phyloP scores from a whole-genome alignment of 2,329 filamentous ascomycete species.

The Cercospora sesami region DNA sequence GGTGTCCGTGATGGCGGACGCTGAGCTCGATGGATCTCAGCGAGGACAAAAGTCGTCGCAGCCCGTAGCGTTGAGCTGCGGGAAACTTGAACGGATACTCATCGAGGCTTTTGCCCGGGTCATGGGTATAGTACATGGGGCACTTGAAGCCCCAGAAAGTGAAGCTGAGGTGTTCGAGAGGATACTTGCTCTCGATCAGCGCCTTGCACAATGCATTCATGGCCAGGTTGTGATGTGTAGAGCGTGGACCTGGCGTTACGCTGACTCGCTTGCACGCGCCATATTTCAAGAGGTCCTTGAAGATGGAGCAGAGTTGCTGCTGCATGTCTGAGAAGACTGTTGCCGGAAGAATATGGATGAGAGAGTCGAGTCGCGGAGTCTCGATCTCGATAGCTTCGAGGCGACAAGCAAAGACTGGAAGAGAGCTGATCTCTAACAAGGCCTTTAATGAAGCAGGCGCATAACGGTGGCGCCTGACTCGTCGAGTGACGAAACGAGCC shows the following conservation, averaged over 20 bases:
- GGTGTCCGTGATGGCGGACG: background rate
- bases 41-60: background rate
- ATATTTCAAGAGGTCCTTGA: background rate
- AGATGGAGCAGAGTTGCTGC: background rate
- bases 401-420: background rate
- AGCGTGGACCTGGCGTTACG: background rate
- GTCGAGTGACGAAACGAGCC: background rate
- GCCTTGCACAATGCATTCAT: background rate
- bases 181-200: background rate
- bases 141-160: background rate
- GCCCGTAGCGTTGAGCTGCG: background rate
- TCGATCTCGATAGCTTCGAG: background rate
- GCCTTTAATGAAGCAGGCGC: background rate
- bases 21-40: background rate
- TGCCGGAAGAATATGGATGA: background rate
- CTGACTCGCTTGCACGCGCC: background rate
- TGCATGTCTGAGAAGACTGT: background rate
- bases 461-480: background rate
- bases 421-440: background rate
- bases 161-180: background rate
- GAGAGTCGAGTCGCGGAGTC: background rate
- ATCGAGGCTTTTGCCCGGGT: background rate
- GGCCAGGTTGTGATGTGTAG: background rate
- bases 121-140: background rate
- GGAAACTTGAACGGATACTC: background rate